Evolutionary conservation across 257 asterid species (phyloP).

Genomic region (Linaria vulgaris): DNA sequence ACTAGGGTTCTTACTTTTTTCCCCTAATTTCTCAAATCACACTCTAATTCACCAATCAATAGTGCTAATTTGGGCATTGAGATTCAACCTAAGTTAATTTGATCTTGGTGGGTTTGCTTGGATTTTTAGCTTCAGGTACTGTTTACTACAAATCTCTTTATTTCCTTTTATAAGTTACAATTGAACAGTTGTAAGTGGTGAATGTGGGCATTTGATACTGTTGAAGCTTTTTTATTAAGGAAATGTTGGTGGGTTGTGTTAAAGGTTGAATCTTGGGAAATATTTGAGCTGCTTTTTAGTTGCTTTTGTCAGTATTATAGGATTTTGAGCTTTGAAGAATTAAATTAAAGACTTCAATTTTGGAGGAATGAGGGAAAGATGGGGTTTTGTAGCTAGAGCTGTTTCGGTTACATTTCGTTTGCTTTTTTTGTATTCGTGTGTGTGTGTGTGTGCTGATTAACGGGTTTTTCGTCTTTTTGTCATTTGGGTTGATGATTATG

Average conservation of each 20-base stretch:
- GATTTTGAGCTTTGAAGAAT: constrained; percentile 28
- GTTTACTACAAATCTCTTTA: not conserved
- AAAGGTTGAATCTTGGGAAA: constrained; percentile 31
- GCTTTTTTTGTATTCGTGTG: not conserved
- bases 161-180: not conserved
- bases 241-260: constrained; percentile 18
- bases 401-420: not conserved
- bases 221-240: constrained; percentile 18
- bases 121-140: constrained; percentile 40
- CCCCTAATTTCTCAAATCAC: too few species aligned
- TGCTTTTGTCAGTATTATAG: constrained; percentile 3
- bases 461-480: not conserved
- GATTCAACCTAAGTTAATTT: constrained; percentile 23
- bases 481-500: too few species aligned
- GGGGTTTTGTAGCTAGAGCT: not conserved
- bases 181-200: not conserved
- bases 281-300: constrained; percentile 29
- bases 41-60: not conserved
- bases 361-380: constrained; percentile 14
- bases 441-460: not conserved
- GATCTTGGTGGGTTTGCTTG: constrained; percentile 30
- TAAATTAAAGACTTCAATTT: not conserved
- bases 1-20: too few species aligned
- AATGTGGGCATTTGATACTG: constrained; percentile 8
- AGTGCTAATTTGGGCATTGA: constrained; percentile 10